phyloP scores from a whole-genome alignment of 2,329 filamentous ascomycete genomes.

The Lasiodiplodia citricola region DNA sequence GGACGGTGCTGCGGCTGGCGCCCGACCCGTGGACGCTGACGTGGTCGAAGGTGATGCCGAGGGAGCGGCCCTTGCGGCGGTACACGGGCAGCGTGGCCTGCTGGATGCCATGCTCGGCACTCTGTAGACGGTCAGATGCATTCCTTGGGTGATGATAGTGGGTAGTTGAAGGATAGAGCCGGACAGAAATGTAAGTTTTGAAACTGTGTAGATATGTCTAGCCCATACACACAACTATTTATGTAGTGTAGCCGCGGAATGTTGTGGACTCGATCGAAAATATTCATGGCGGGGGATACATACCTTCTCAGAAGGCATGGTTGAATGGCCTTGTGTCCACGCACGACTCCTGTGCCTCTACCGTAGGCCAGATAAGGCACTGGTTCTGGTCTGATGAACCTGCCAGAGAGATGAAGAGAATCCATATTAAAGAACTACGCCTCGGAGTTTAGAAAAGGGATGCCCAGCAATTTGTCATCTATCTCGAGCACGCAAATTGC shows the following conservation, averaged over 20 bases:
- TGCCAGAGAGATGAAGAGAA: background rate
- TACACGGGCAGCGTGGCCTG: background rate
- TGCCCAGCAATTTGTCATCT: background rate
- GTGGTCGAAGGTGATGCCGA: slow-evolving; percentile 69
- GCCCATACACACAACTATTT: no score
- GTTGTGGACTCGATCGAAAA: background rate
- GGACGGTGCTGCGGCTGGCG: slow-evolving; percentile 65
- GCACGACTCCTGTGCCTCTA: background rate
- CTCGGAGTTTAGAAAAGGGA: background rate
- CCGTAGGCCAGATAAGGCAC: background rate
- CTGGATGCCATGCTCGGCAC: background rate
- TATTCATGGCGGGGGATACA: background rate
- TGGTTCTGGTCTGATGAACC: background rate
- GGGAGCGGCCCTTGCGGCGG: slow-evolving; percentile 42
- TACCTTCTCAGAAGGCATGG: background rate
- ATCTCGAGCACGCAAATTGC: background rate
- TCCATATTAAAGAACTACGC: background rate
- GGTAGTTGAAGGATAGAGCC: no score
- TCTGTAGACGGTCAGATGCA: background rate
- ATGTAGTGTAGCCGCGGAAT: no score
- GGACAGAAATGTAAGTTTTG: no score
- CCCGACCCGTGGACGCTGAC: slow-evolving; percentile 68
- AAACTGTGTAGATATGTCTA: no score
- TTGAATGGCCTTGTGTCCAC: background rate
- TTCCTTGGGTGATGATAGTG: no score